phyloP scores from a whole-genome alignment of 208 protist genomes.

The Leishmania arabica region DNA sequence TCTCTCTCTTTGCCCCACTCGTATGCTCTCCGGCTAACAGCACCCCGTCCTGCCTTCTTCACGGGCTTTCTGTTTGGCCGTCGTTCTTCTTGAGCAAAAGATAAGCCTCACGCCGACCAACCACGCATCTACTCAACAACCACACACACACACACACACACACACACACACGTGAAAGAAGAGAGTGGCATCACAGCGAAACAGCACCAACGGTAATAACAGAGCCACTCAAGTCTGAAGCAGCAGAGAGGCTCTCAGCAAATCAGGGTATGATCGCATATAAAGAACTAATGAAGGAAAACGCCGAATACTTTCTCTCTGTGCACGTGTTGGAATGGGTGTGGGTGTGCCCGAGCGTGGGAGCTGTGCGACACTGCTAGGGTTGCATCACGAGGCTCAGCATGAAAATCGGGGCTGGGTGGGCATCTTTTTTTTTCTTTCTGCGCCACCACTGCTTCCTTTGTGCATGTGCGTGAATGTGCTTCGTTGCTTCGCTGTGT shows the following conservation, averaged over 20 bases:
- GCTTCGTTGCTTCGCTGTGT: neutral
- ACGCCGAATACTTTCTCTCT: neutral
- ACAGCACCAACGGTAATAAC: neutral
- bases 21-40: neutral
- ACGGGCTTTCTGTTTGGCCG: no score
- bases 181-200: neutral
- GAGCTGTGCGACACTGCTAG: neutral
- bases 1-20: neutral
- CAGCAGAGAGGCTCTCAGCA: neutral
- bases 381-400: neutral
- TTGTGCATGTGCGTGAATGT: neutral
- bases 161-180: neutral
- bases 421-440: neutral
- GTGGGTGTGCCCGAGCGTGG: neutral
- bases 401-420: neutral
- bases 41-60: neutral
- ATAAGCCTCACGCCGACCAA: neutral
- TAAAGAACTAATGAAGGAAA: neutral
- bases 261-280: neutral
- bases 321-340: neutral
- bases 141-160: neutral
- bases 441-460: neutral
- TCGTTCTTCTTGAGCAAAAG: neutral
- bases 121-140: neutral
- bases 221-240: neutral